Percentiles rank a stretch among this genome's conserved stretches.
These are phyloP conservation scores for Pilobolus umbonatus DNA, from an alignment of 192 early-diverging fungal genomes.

Conservation along the genomic window DNA sequence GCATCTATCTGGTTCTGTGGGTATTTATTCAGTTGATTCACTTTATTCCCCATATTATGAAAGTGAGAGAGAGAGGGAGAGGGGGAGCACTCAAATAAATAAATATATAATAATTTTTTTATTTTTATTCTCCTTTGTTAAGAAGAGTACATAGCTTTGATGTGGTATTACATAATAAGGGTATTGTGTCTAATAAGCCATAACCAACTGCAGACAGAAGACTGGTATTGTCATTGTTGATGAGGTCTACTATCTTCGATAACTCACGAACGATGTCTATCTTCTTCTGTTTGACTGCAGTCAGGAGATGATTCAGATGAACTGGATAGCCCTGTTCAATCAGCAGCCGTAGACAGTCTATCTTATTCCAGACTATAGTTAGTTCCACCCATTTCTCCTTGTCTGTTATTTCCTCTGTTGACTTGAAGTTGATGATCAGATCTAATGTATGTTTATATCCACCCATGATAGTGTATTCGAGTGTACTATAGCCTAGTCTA, in stretches of 20 bases:
- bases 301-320: neutral
- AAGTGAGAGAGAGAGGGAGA: no score
- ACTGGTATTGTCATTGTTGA: constrained; percentile 8
- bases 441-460: constrained; percentile 8
- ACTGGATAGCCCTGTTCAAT: constrained; percentile 11
- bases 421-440: constrained; percentile 2
- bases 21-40: no score
- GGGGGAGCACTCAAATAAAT: no score
- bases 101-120: no score
- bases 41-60: no score
- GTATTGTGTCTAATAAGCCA: constrained; percentile 23
- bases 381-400: neutral
- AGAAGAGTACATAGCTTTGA: constrained; percentile 17
- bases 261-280: constrained; percentile 25
- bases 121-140: no score
- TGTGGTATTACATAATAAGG: constrained; percentile 14
- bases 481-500: neutral
- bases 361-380: constrained; percentile 27
- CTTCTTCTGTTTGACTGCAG: constrained; percentile 30
- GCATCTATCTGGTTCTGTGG: neutral
- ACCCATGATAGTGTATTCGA: constrained; percentile 14
- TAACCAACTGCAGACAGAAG: constrained; percentile 29
- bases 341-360: constrained; percentile 19
- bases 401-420: neutral
- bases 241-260: constrained; percentile 4